These are phyloP conservation scores for Eremothecium sinecaudum DNA, from an alignment of 1,139 yeast genomes.

Conservation along the genomic window DNA sequence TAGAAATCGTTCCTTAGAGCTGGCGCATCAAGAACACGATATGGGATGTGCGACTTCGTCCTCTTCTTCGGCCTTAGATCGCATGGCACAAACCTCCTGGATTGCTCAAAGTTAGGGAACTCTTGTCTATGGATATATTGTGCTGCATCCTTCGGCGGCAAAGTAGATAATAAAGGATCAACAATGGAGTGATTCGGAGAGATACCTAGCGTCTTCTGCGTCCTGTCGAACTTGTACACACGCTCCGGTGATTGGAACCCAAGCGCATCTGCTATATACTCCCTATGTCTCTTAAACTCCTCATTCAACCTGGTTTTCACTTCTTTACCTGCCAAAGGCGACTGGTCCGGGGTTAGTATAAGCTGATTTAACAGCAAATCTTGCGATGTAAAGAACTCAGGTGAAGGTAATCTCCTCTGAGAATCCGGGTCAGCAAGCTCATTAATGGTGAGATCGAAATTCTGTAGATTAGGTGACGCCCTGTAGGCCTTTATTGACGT, in stretches of 20 bases:
- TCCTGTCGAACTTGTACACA: conserved; percentile 14
- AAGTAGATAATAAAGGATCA: conserved; percentile 18
- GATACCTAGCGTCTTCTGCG: conserved; percentile 1
- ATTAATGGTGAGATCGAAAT: conserved; percentile 11
- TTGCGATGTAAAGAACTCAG: conserved; percentile 25
- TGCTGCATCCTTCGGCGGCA: conserved; percentile 19
- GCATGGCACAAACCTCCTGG: conserved; percentile 8
- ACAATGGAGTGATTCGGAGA: conserved; percentile 12
- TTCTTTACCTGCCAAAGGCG: conserved; percentile 13
- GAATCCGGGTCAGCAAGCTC: conserved; percentile 12
- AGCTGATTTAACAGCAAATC: conserved; percentile 22
- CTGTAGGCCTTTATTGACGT: conserved; percentile 27
- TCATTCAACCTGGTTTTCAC: conserved; percentile 11
- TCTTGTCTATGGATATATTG: conserved; percentile 16
- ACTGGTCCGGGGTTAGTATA: conserved; percentile 14
- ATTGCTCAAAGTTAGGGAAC: conserved; percentile 10
- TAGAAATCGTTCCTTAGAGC: conserved; percentile 73
- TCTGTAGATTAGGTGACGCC: conserved; percentile 16
- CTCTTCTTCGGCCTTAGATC: conserved; percentile 16
- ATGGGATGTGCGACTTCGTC: conserved; percentile 34
- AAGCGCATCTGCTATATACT: conserved; percentile 42
- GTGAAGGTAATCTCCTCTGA: conserved; percentile 17
- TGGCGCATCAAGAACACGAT: conserved; percentile 60
- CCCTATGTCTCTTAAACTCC: conserved; percentile 25
- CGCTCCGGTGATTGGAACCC: conserved; percentile 31